Evolutionary conservation across 805 yeast species (phyloP).

Genomic region (Metschnikowia koreensis): DNA sequence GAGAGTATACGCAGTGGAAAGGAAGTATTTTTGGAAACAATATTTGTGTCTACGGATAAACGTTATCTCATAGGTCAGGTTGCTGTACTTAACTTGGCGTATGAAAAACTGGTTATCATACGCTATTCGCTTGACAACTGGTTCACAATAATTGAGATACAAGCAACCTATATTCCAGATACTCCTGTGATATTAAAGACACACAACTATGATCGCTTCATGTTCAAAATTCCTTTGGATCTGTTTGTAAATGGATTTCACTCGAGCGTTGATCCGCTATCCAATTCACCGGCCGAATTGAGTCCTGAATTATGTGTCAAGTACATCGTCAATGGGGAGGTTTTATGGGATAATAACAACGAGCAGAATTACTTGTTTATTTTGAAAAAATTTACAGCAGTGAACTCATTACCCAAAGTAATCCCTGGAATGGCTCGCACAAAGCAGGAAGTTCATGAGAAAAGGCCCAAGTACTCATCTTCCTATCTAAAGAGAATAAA

Average conservation of each 20-base stretch:
- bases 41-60: constrained; percentile 58
- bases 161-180: constrained; percentile 59
- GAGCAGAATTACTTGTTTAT: constrained; percentile 55
- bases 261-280: constrained; percentile 9
- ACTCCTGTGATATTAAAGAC: constrained; percentile 47
- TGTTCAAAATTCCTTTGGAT: constrained; percentile 55
- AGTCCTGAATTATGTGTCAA: constrained; percentile 53
- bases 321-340: constrained; percentile 48
- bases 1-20: not conserved
- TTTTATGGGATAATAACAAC: constrained; percentile 78
- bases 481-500: constrained; percentile 33
- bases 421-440: constrained; percentile 15
- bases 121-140: constrained; percentile 79
- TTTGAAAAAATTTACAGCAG: not conserved
- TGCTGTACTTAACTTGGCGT: constrained; percentile 74
- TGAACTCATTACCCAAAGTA: not conserved
- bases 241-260: constrained; percentile 11
- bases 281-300: constrained; percentile 16
- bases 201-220: constrained; percentile 66
- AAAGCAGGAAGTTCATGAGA: constrained; percentile 14
- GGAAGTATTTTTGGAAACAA: constrained; percentile 53
- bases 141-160: constrained; percentile 70
- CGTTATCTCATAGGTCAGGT: constrained; percentile 65
- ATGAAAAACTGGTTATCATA: constrained; percentile 62
- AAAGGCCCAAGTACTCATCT: constrained; percentile 40